Base-by-base conservation (phyloP, 2,329 filamentous ascomycete species). In the Xylariaceae sp. region DNA sequence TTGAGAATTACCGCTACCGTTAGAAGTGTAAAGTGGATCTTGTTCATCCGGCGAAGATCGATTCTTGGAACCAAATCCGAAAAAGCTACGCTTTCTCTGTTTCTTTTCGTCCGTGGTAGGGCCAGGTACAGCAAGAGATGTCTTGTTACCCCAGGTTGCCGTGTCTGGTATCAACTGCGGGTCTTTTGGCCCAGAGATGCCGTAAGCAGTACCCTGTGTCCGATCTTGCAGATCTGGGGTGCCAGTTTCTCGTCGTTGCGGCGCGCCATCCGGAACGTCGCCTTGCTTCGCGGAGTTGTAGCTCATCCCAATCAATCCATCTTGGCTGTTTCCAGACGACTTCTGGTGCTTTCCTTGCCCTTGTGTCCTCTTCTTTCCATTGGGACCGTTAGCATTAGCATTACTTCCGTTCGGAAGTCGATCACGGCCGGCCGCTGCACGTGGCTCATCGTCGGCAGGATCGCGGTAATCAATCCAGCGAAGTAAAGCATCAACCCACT, bases 401-500 rank as follows among this genome's bases (percentile, higher is more conserved):
- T 71, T 70, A 26, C 65, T 65, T 26, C 64, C 69, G 20, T 76
- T 75, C 14, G 69, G 67, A 40, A 74, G 76, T 12, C 75, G 73
- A 43, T 79, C 79, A 10, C 79, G 75, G 20, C 63, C 53, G 29
- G 71, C 63, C 26, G 72, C 68, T 61, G 75, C 65, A 49, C 76
- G 76, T 20, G 68, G 40, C 40, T 81, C 79, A 55, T 82, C 85
- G 12, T 89, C 81, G 16, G 83, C 79, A 1, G 81, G 77, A 41
- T 89, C 86, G 49, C 80, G 81, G 67, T 84, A 87, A 67, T 97
- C 91, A 41, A 96, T 93, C 80, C 96, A 96, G 64, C 91, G 89
- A 57, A 98, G 78, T 41, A 99, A 79, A 20, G 90, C 89, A 54
- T 96, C 90, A 1, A 99, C 93, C 95, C 95, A 99, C 44, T 88